These are phyloP conservation scores for Phytophthora cactorum DNA, from an alignment of 352 stramenopile genomes.

Conservation along the genomic window DNA sequence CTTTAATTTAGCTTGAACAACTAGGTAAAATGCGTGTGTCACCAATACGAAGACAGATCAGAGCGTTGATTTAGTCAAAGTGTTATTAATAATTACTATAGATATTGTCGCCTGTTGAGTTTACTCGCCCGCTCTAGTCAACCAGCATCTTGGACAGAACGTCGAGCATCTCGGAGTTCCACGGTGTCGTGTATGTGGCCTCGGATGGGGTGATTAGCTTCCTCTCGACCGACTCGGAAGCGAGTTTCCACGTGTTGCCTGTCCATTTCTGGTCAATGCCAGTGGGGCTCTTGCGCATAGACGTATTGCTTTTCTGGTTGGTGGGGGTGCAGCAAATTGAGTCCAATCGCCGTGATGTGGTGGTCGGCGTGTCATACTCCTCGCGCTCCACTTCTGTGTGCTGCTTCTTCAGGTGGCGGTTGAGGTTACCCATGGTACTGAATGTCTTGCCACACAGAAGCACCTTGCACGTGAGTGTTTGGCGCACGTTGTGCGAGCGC, in stretches of 20 bases:
- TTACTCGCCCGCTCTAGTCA: conserved; percentile 25
- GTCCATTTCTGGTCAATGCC: conserved; percentile 41
- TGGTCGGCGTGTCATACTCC: conserved; percentile 13
- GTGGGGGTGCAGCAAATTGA: conserved; percentile 32
- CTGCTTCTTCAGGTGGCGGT: conserved; percentile 57
- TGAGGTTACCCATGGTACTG: conserved; percentile 58
- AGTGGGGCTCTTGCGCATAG: conserved; percentile 34
- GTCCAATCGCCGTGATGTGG: conserved; percentile 14
- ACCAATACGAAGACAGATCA: neutral
- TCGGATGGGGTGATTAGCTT: conserved; percentile 29
- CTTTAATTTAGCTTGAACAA: no score
- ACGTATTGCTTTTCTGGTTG: conserved; percentile 23
- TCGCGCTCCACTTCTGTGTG: conserved; percentile 36
- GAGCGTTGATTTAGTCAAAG: conserved; percentile 7
- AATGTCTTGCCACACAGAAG: conserved; percentile 52
- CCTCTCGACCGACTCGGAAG: conserved; percentile 19
- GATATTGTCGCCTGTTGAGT: conserved; percentile 23
- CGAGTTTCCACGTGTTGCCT: conserved; percentile 27
- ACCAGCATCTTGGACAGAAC: conserved; percentile 46
- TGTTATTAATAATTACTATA: conserved; percentile 34
- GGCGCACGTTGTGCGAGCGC: conserved; percentile 44
- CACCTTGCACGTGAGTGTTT: conserved; percentile 44
- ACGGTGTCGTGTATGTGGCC: conserved; percentile 37
- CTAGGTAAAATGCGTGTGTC: no score
- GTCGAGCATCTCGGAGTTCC: conserved; percentile 47